phyloP scores from a whole-genome alignment of 75 land plant species.

The Selaginella tamariscina region DNA sequence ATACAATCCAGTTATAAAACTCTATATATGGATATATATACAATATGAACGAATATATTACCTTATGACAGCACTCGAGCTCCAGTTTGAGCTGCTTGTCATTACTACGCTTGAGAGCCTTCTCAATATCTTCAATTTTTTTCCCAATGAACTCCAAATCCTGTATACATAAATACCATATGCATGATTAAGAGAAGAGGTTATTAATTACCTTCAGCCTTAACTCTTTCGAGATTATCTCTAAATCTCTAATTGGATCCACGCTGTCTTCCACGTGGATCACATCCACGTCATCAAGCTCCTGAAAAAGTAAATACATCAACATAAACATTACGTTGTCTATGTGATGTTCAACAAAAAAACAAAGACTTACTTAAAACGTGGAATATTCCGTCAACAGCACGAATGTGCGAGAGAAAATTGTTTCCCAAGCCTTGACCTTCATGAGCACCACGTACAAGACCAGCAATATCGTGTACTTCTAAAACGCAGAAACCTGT shows the following conservation, averaged over 20 bases:
- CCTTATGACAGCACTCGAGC: constrained; percentile 68
- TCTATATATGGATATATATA: neutral
- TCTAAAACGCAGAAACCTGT: constrained; percentile 27
- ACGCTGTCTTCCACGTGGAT: constrained; percentile 92
- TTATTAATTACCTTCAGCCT: constrained; percentile 58
- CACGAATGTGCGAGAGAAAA: constrained; percentile 94
- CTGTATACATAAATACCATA: constrained; percentile 21
- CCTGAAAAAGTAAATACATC: constrained; percentile 30
- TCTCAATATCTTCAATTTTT: constrained; percentile 83
- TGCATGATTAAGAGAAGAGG: neutral
- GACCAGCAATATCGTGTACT: constrained; percentile 97
- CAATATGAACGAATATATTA: constrained; percentile 14
- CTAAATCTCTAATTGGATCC: constrained; percentile 94
- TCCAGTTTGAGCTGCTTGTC: constrained; percentile 88
- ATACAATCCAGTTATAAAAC: neutral
- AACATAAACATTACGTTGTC: neutral
- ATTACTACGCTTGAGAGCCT: constrained; percentile 95
- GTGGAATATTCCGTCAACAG: constrained; percentile 99
- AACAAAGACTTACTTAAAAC: constrained; percentile 60
- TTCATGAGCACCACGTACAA: constrained; percentile 90
- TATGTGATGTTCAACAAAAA: neutral
- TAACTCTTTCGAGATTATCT: constrained; percentile 65
- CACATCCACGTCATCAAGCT: constrained; percentile 96
- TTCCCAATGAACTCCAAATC: constrained; percentile 87
- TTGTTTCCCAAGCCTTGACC: constrained; percentile 94